These are phyloP conservation scores for Metschnikowia matae DNA, from an alignment of 805 yeast genomes.

Conservation along the genomic window DNA sequence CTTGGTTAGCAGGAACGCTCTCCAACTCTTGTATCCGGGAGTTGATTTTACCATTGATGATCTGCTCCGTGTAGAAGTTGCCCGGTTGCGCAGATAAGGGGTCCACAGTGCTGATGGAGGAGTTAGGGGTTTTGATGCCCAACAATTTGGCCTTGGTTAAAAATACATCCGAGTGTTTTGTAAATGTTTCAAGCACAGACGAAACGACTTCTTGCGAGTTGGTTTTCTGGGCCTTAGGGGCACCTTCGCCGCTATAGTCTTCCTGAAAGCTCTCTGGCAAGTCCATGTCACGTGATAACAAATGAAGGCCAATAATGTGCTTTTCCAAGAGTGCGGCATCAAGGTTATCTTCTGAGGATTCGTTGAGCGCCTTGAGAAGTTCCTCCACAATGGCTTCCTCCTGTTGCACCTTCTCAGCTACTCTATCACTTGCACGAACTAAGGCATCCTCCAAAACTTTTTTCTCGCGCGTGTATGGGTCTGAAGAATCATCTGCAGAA, in stretches of 20 bases:
- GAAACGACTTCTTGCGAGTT: conserved; percentile 14
- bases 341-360: conserved; percentile 14
- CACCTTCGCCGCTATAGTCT: conserved; percentile 22
- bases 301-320: conserved; percentile 61
- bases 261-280: conserved; percentile 52
- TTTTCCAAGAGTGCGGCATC: conserved; percentile 38
- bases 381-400: conserved; percentile 21
- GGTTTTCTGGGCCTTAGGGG: background rate
- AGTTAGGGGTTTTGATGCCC: conserved; percentile 33
- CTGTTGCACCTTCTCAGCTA: conserved; percentile 21
- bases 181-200: conserved; percentile 8
- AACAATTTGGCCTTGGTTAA: conserved; percentile 34
- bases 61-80: conserved; percentile 46
- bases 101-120: conserved; percentile 21
- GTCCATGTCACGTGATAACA: conserved; percentile 62
- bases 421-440: conserved; percentile 24
- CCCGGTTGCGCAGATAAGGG: conserved; percentile 46
- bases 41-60: conserved; percentile 50
- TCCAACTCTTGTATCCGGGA: conserved; percentile 60
- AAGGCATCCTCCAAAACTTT: conserved; percentile 28
- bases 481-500: conserved; percentile 8
- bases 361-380: conserved; percentile 13
- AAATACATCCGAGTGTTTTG: conserved; percentile 7
- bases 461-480: conserved; percentile 23
- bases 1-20: conserved; percentile 64